phyloP scores from a whole-genome alignment of 129 eudicot species.

The Centaurea solstitialis region DNA sequence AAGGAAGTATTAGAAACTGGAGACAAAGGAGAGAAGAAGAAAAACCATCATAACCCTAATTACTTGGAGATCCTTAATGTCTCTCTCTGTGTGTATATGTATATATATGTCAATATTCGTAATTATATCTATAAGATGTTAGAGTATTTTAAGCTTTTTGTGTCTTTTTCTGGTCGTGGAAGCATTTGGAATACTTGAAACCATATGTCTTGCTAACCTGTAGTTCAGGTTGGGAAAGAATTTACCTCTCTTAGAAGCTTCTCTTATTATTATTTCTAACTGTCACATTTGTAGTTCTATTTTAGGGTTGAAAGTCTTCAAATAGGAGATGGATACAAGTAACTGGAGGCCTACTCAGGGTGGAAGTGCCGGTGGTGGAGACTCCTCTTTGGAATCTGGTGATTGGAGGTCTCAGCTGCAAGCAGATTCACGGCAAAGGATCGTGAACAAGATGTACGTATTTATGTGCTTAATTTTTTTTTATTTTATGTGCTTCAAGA shows the following conservation, averaged over 20 bases:
- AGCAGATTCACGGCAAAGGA: constrained; percentile 50
- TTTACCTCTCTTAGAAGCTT: background rate
- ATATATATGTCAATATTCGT: too few species aligned
- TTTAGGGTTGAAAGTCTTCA: background rate
- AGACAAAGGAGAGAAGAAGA: too few species aligned
- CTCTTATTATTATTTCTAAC: background rate
- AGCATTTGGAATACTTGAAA: too few species aligned
- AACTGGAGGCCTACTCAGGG: constrained; percentile 50
- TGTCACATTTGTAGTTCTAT: background rate
- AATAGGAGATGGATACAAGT: constrained; percentile 6
- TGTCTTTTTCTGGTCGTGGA: too few species aligned
- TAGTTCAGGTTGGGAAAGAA: too few species aligned
- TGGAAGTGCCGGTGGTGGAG: constrained; percentile 41
- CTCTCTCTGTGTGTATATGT: too few species aligned
- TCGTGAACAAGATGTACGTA: constrained; percentile 54
- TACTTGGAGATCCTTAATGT: too few species aligned
- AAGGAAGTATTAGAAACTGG: too few species aligned
- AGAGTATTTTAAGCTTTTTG: too few species aligned
- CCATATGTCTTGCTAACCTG: too few species aligned
- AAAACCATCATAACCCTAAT: too few species aligned
- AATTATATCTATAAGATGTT: too few species aligned
- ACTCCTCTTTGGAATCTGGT: background rate
- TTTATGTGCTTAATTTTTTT: background rate
- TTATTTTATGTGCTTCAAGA: background rate
- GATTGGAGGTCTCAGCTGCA: constrained; percentile 62